Base-by-base conservation (phyloP, 2,329 filamentous ascomycete genomes). In the Acarospora socialis region DNA sequence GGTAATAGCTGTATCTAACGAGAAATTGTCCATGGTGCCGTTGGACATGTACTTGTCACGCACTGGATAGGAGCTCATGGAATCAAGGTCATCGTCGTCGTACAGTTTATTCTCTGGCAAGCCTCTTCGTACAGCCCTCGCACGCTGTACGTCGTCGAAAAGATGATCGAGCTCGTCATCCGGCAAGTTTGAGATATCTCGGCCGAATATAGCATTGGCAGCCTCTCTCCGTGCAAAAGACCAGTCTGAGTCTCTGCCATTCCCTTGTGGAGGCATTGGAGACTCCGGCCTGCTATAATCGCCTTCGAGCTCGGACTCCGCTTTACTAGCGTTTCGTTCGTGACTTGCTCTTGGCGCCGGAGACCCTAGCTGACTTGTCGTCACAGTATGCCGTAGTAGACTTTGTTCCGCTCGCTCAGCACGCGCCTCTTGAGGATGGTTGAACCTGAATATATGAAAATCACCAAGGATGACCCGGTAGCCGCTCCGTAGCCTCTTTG, bases 371-470 rank as follows among this genome's bases (percentile, higher is more conserved):
- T 75, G 66, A 43, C 69, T 68, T 12, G 67, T 65, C 6, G 70
- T 71, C 29, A 77, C 61, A 5, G 86, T 92, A 49, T 95, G 87
- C 27, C 87, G 77, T 35, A 98, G 63, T 13, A 92, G 62, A 49
- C 82, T 93, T 49, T 83, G 74, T 40, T 93, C 83, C 8, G 83
- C 86, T 33, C 90, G 67, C 57, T 98, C 90, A 3, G 86, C 87
- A 36, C 82, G 76, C 18, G 90, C 90, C 59, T 98, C 90, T 65
- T 93, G 79, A 1, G 90, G 90, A 51, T 98, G 86, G 48, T 95
- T 98, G 63, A 98, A 98, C 35, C 90, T 70, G 59, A 98, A 95
- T 39, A 98, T 98, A 54, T 98, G 90, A 46, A 98, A 98, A 55
- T 98, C 90, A 23, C 90, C 90, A 7, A 98, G 65, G 40, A 98